phyloP scores from a whole-genome alignment of 1,139 yeast species.

The Hyphopichia buzzinii region DNA sequence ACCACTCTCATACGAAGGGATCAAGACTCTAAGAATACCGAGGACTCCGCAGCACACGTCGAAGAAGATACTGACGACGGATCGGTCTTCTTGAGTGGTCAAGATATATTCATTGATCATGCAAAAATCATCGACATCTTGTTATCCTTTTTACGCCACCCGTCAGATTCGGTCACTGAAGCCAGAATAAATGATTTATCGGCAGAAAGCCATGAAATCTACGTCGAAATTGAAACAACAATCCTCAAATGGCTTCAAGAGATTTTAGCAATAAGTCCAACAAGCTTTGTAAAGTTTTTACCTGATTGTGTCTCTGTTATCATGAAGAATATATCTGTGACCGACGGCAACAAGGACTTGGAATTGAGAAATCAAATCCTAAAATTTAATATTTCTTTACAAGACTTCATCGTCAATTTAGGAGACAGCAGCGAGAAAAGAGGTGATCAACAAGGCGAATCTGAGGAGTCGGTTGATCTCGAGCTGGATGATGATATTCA shows the following conservation, averaged over 20 bases:
- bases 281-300: slow-evolving; percentile 63
- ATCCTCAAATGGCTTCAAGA: slow-evolving; percentile 83
- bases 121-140: slow-evolving; percentile 78
- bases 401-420: slow-evolving; percentile 31
- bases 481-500: slow-evolving; percentile 7
- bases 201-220: slow-evolving; percentile 44
- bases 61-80: slow-evolving; percentile 24
- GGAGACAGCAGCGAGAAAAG: slow-evolving; percentile 18
- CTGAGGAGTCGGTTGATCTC: slow-evolving; percentile 3
- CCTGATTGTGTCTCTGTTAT: slow-evolving; percentile 43
- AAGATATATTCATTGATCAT: slow-evolving; percentile 80
- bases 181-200: slow-evolving; percentile 26
- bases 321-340: slow-evolving; percentile 35
- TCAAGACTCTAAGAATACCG: slow-evolving; percentile 11
- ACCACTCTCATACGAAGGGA: slow-evolving; percentile 17
- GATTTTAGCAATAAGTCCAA: slow-evolving; percentile 71
- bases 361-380: slow-evolving; percentile 40
- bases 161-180: slow-evolving; percentile 10
- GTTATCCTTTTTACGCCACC: slow-evolving; percentile 69
- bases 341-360: slow-evolving; percentile 38
- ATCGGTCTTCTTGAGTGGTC: slow-evolving; percentile 71
- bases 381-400: slow-evolving; percentile 35
- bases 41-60: slow-evolving; percentile 7
- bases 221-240: slow-evolving; percentile 75
- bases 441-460: neutral